These are phyloP conservation scores for Gynostemma pentaphyllum DNA, from an alignment of 306 rosid species.

Conservation along the genomic window DNA sequence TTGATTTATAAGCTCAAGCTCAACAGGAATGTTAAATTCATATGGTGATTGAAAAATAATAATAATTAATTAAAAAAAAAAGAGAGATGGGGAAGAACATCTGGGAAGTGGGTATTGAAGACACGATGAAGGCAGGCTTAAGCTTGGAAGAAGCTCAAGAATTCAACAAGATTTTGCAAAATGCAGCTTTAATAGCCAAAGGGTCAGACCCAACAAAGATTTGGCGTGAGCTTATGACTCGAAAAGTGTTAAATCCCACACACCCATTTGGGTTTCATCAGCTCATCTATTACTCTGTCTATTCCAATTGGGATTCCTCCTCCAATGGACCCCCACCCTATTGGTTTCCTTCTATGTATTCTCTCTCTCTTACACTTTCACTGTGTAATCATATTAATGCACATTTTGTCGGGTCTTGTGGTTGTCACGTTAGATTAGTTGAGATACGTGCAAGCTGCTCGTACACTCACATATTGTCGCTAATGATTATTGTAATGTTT, in stretches of 20 bases:
- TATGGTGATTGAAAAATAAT: neutral
- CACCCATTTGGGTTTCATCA: constrained; percentile 51
- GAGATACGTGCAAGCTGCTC: too few species aligned
- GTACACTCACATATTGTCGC: neutral
- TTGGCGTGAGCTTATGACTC: constrained; percentile 50
- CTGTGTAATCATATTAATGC: neutral
- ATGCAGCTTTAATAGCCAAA: constrained; percentile 8
- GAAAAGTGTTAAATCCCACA: constrained; percentile 44
- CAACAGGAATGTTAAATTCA: neutral
- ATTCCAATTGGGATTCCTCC: constrained; percentile 27
- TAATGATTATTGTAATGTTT: neutral
- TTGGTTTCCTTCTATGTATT: constrained; percentile 76
- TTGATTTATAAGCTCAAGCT: neutral
- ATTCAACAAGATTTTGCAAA: constrained; percentile 16
- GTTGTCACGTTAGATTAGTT: too few species aligned
- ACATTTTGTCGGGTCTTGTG: neutral
- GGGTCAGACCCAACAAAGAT: constrained; percentile 22
- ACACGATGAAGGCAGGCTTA: constrained; percentile 44
- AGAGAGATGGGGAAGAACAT: constrained; percentile 28
- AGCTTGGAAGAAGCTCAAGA: constrained; percentile 30
- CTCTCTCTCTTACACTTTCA: neutral
- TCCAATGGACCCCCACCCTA: constrained; percentile 43
- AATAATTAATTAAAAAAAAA: too few species aligned
- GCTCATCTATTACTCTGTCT: constrained; percentile 43
- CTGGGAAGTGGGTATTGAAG: constrained; percentile 30